Percentiles rank a stretch among this genome's conserved stretches.
Evolutionary conservation across 106 monocot species (phyloP).

Genomic region (Dendrobium chrysotoxum): DNA sequence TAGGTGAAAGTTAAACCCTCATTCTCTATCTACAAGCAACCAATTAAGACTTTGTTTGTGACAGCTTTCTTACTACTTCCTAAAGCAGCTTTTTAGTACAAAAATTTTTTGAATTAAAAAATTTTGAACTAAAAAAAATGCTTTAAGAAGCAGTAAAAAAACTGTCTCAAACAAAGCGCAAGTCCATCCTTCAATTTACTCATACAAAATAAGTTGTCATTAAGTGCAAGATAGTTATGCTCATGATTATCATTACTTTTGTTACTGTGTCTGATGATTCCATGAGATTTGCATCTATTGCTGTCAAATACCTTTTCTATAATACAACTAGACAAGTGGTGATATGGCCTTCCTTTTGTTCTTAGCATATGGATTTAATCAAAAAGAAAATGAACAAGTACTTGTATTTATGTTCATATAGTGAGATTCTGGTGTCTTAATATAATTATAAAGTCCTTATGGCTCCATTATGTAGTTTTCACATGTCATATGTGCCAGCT

Average conservation of each 20-base stretch:
- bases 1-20: not conserved
- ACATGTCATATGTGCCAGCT: not conserved
- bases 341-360: not conserved
- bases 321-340: not conserved
- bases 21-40: not conserved
- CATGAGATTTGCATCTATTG: not conserved
- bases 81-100: no score
- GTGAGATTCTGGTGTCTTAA: not conserved
- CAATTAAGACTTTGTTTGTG: not conserved
- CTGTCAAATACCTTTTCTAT: not conserved
- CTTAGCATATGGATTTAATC: not conserved
- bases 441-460: not conserved
- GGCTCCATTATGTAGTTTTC: not conserved
- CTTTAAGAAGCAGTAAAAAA: no score
- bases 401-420: not conserved
- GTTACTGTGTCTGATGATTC: not conserved
- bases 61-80: no score
- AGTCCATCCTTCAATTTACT: no score
- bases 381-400: not conserved
- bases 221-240: not conserved
- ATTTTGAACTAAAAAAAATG: no score
- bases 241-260: conserved; percentile 1
- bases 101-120: no score
- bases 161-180: no score
- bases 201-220: not conserved